Base-by-base conservation (phyloP, 352 stramenopile genomes). In the Globisporangium barbulae region DNA sequence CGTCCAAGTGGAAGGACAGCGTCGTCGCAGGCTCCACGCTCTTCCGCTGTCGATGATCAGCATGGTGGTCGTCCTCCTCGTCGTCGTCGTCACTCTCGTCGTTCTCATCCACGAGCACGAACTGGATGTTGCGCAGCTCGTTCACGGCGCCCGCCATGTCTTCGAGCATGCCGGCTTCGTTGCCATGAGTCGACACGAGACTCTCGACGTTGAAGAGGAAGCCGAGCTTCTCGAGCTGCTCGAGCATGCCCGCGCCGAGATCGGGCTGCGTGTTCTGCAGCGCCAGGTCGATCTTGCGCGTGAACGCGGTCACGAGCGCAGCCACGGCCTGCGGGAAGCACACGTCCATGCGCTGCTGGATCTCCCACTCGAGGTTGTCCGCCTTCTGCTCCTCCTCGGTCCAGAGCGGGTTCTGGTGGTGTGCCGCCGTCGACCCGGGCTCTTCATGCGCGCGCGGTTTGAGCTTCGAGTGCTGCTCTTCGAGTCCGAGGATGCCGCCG, bases 161-260 rank as follows among this genome's bases (percentile, higher is more conserved):
- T 67, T 96, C 88, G 5, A 96, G 71, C 88, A 96, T 96, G 9
- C 85, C 88, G 2, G 82, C 83, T 63, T 96, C 88, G 35, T 94
- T 96, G n/a, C 88, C 88, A 48, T 94, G 85, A 3, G 85, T 96
- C 0, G 83, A 94, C 25, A 94, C 79, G 2, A 94, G 69, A 78
- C 83, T 93, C 59, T 94, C 85, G 9, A 94, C 82, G 48, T 94
- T 73, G 58, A 94, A 94, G 0, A 94, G 66, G 55, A 93, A 94
- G 17, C 86, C 86, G 8, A 94, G 57, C 70, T 90, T 89, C 45
- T 86, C 87, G 0, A 94, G 54, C 44, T 92, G 86, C 57, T 91
- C 72, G 25, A 94, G 65, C 82, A 93, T 91, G 7, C 71, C 69
- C 4, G 70, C 66, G 1, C 84, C 85, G 15, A 86, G 67, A 5